Base-by-base conservation (phyloP, 805 yeast species). In the Scheffersomyces ergatensis region DNA sequence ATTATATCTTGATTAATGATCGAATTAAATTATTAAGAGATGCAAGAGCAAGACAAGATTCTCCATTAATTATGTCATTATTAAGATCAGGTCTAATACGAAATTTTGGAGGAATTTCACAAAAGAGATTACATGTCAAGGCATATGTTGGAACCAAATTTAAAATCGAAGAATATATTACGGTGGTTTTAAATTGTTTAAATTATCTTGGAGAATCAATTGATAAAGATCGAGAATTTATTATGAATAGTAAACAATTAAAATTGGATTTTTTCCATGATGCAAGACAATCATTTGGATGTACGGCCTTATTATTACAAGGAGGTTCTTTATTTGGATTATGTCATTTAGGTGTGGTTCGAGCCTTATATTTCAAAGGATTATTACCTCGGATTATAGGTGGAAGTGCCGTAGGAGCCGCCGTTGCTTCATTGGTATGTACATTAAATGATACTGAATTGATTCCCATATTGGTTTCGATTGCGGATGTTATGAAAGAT, bases 241-340 rank as follows among this genome's bases (percentile, higher is more conserved):
- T 70, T 29, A 65, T 69, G 67, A 70, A 73, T 47, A 67, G 73
- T 42, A 70, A 72, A 41, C 92, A 77, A 65, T 67, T 71, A 58
- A 85, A 77, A 53, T 72, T 77, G 47, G 89, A 78, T 62, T 88
- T 86, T 60, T 89, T 84, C 65, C 93, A 82, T 58, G 97, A 83
- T 64, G 88, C 87, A 14, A 77, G 87, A 51, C 89, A 89, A 58
- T 82, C 95, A 0, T 78, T 85, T 59, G 99, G 99, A 0, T 78
- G 88, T 36, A 89, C 98, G 0, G 97, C 97, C 0, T 69, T 93
- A 42, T 78, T 92, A 29, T 67, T 93, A 19, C 97, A 93, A 62
- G 99, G 99, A 21, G 98, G 99, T 2, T 85, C 97, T 0, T 65
- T 93, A 17, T 93, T 92, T 65, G 98, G 99, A 0, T 67, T 93